Base-by-base conservation (phyloP, 129 eudicot genomes). In the sunflower (Helianthus annuus) region DNA sequence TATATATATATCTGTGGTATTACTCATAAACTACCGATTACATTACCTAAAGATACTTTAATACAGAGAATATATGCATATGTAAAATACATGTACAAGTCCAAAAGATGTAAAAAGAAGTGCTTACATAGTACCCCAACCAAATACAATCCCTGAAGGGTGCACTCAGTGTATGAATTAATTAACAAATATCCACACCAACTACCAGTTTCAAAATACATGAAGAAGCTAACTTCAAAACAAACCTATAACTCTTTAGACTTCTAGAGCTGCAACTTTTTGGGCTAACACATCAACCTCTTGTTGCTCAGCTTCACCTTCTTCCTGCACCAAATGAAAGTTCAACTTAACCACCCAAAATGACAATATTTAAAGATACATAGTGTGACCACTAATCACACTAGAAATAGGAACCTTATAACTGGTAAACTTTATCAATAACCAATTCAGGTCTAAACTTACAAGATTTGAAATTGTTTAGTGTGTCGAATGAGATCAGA, bases 251-350 rank as follows among this genome's bases (percentile, higher is more conserved):
- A n/a, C 44, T 64, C 32, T 12, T 80, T 78, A 89, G 63, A 75
- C 79, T 61, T 72, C 74, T 32, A 89, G 83, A 45, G 66, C 80
- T 39, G 85, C 83, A 66, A 85, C 75, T 42, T 84, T 81, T 57
- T 83, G 76, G 4, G 90, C 46, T 73, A 87, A 70, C 44, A 67
- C 91, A 66, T 89, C 95, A 71, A 79, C 95, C 29, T 92, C 89
- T 42, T 65, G 76, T 46, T 82, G 79, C 80, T 84, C 96, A 27
- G 27, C 81, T 8, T 72, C 74, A 15, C 78, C 57, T 14, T 85
- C 96, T 63, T 85, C 90, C 96, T 86, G 91, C 66, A 72, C 74
- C 68, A 71, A 6, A 22, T 52, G 39, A 57, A 51, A 48, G 10
- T 48, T 48, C 13, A 66, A 15, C 14, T 62, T 48, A 39, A 51